Evolutionary conservation across 768 basidiomycete genomes (phyloP).

Genomic region (Pleurotus platypus): DNA sequence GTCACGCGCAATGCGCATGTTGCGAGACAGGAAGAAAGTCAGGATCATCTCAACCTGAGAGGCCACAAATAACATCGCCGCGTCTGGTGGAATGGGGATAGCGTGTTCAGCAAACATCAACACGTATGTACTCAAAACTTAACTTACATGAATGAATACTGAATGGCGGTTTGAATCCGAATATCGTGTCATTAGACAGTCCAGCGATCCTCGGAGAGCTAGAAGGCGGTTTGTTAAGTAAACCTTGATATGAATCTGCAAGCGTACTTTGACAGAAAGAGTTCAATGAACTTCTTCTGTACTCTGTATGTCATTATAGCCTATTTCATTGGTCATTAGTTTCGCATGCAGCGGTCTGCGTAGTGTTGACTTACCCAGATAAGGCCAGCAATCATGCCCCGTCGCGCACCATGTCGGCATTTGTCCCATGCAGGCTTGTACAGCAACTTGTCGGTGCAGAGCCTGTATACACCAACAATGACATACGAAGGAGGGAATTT

Average conservation of each 20-base stretch:
- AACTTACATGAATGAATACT: slow-evolving; percentile 64
- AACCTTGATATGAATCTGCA: background rate
- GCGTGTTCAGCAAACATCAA: background rate
- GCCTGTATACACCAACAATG: slow-evolving; percentile 78
- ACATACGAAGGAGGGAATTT: slow-evolving; percentile 81
- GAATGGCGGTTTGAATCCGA: slow-evolving; percentile 67
- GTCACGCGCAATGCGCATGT: slow-evolving; percentile 75
- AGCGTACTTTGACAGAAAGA: slow-evolving; percentile 61
- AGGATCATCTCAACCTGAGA: slow-evolving; percentile 74
- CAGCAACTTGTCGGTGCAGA: slow-evolving; percentile 69
- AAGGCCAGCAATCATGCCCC: slow-evolving; percentile 67
- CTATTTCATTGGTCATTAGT: slow-evolving; percentile 28
- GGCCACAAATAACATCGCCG: slow-evolving; percentile 68
- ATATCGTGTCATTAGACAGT: slow-evolving; percentile 56
- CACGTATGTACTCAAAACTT: background rate
- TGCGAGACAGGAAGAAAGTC: slow-evolving; percentile 78
- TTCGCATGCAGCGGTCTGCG: background rate
- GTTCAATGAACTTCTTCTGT: slow-evolving; percentile 62
- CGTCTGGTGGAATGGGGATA: slow-evolving; percentile 42
- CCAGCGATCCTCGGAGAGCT: slow-evolving; percentile 66
- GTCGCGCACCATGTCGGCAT: slow-evolving; percentile 69
- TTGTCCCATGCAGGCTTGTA: slow-evolving; percentile 81
- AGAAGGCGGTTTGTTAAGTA: background rate
- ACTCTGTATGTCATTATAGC: slow-evolving; percentile 65
- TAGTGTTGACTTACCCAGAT: slow-evolving; percentile 52